Base-by-base conservation (phyloP, 2,329 filamentous ascomycete species). In the Teratosphaeria destructans region DNA sequence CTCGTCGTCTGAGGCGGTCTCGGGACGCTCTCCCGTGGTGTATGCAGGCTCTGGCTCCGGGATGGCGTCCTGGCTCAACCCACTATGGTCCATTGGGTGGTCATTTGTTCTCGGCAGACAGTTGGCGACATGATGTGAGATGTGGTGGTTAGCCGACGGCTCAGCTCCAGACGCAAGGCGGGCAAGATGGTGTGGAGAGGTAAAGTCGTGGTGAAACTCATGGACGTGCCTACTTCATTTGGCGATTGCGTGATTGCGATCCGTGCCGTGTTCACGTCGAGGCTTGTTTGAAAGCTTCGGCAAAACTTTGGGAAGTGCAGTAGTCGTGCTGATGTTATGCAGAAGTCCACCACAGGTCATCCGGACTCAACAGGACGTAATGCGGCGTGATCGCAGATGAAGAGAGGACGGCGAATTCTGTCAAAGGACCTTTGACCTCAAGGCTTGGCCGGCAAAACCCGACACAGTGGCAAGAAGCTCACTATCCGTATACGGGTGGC, bases 1-100 rank as follows among this genome's bases (percentile, higher is more conserved):
- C 56, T 64, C 60, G n/a, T 57, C 57, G 23, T 54, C 52, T 54
- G 5, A n/a, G 26, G 14, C 14, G 32, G 37, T 56, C 34, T 54
- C 53, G 23, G 19, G 10, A 26, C 53, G 10, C 5, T 32, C 53
- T 7, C 34, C 16, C 1, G 11, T 16, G 10, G 27, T 54, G 12
- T 54, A 27, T 16, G 27, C 53, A 10, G 53, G 53, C 34, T 54
- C 53, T 32, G 23, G 53, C 34, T 54, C 53, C n/a, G 53, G 53
- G 14, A 54, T 34, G 16, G 19, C 12, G 19, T 53, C 52, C 37
- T 43, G 37, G 12, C 37, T 43, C 37, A 43, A 3, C 37, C 37
- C 12, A 14, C 16, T 43, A 43, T 43, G 37, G 5, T 43, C 11
- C 37, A 43, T 43, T 14, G 7, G 16, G 7, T 5, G 5, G 12